Conservation (phyloP, 345 rosid species). For the Brassica carinata region DNA sequence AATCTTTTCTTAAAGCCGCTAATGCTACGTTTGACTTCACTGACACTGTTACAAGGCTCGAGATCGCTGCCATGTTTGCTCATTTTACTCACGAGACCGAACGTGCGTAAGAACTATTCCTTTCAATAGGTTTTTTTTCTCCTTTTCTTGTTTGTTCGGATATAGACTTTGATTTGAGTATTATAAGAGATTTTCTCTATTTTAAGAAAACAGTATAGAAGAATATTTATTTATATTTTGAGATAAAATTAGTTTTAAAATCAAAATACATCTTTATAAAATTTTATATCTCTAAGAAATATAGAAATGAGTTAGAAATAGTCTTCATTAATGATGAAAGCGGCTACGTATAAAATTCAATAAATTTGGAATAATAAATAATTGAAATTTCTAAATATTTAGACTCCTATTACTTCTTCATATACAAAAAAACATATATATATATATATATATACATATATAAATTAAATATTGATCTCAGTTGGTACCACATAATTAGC, state of each 20-base stretch:
- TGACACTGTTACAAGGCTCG: conserved; percentile 42
- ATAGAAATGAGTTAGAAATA: no score
- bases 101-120: conserved; percentile 46
- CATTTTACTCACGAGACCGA: conserved; percentile 56
- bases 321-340: no score
- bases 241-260: not conserved
- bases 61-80: conserved; percentile 57
- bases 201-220: not conserved
- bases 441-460: no score
- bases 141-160: not conserved
- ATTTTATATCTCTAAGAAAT: not conserved
- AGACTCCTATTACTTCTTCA: no score
- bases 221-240: not conserved
- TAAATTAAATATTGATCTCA: no score
- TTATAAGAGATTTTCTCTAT: not conserved
- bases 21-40: conserved; percentile 34
- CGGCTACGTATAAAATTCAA: no score
- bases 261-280: not conserved
- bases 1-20: conserved; percentile 38
- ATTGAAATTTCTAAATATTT: no score
- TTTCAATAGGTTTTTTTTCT: not conserved
- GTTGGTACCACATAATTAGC: no score
- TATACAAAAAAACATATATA: no score
- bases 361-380: no score
- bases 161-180: not conserved